These are phyloP conservation scores for Hypoxylon sp. DNA, from an alignment of 2,329 filamentous ascomycete species.

Conservation along the genomic window DNA sequence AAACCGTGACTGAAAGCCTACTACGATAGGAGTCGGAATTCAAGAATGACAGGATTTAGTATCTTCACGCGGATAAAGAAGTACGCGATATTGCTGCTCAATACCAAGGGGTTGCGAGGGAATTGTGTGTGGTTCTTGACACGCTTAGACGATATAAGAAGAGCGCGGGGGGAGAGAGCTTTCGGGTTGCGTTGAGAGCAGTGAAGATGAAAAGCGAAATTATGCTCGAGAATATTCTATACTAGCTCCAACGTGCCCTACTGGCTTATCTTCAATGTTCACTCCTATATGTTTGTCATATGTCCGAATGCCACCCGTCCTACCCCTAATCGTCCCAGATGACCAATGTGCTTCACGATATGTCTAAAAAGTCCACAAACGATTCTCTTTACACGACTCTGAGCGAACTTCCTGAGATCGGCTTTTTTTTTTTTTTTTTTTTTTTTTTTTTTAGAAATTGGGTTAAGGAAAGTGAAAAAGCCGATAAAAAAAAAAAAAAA, in stretches of 20 bases:
- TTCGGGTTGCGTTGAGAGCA: background rate
- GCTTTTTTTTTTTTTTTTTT: too few relatives aligned
- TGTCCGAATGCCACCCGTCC: background rate
- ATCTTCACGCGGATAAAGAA: background rate
- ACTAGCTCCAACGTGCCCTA: background rate
- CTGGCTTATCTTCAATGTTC: background rate
- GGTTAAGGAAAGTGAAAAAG: too few relatives aligned
- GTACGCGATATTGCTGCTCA: background rate
- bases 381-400: background rate
- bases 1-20: background rate
- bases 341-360: background rate
- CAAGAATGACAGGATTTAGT: background rate
- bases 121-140: background rate
- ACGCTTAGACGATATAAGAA: background rate
- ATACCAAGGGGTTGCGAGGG: background rate
- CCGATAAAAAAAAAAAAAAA: too few relatives aligned
- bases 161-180: background rate
- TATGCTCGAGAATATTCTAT: conserved; percentile 2
- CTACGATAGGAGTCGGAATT: background rate
- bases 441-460: too few relatives aligned
- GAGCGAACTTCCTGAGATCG: background rate
- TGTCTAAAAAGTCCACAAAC: background rate
- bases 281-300: background rate
- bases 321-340: background rate
- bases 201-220: background rate